A percentile compares a stretch with the other conserved stretches of the same genome.
Conservation (phyloP, 495 filamentous ascomycete genomes). For the Annulohypoxylon nitens region DNA sequence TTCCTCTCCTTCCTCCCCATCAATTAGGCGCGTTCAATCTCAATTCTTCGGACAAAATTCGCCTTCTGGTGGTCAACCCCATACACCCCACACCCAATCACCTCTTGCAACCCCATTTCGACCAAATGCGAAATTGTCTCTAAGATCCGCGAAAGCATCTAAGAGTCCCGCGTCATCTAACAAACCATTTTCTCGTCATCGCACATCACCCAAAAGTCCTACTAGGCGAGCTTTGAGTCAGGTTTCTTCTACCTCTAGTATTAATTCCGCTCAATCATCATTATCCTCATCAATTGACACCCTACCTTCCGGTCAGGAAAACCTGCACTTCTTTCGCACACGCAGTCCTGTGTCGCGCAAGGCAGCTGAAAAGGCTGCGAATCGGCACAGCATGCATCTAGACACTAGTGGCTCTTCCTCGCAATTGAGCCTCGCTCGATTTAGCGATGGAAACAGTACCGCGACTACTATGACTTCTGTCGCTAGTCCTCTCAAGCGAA, state of each 20-base stretch:
- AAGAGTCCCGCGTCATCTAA: conserved; percentile 57
- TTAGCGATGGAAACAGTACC: conserved; percentile 56
- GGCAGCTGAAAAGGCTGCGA: conserved; percentile 58
- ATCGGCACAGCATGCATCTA: conserved; percentile 62
- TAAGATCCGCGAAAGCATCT: conserved; percentile 62
- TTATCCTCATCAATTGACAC: conserved; percentile 59
- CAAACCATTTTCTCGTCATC: conserved; percentile 61
- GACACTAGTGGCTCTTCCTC: conserved; percentile 64
- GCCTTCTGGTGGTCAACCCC: conserved; percentile 47
- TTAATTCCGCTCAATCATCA: conserved; percentile 71
- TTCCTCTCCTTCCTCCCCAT: conserved; percentile 47
- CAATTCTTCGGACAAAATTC: conserved; percentile 49
- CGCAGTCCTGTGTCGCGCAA: conserved; percentile 59
- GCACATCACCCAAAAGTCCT: conserved; percentile 79
- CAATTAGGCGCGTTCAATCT: conserved; percentile 48
- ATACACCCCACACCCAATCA: conserved; percentile 51
- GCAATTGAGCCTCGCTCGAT: conserved; percentile 60
- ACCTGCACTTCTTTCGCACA: conserved; percentile 55
- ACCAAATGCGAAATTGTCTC: conserved; percentile 64
- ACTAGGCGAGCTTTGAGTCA: conserved; percentile 79
- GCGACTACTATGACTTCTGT: conserved; percentile 62
- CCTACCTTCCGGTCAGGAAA: conserved; percentile 68
- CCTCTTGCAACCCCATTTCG: conserved; percentile 55
- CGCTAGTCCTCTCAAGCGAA: conserved; percentile 91
- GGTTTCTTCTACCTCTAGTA: conserved; percentile 75